These are phyloP conservation scores for Phytophthora sansomeana DNA, from an alignment of 352 stramenopile species.

Conservation along the genomic window DNA sequence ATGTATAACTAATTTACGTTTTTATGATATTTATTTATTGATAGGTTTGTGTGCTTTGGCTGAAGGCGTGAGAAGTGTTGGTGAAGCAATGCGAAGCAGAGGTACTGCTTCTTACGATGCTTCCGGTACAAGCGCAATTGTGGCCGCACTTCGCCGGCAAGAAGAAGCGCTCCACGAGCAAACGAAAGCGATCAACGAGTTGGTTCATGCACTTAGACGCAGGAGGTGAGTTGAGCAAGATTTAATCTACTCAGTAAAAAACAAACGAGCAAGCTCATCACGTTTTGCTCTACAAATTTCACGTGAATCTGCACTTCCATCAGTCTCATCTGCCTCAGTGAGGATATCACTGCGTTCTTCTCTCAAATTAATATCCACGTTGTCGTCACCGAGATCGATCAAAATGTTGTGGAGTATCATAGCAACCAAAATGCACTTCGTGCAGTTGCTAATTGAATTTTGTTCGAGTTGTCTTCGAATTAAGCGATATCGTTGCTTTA, in stretches of 20 bases:
- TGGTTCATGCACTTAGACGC: not conserved
- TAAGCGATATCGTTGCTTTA: conserved; percentile 5
- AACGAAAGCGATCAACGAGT: not conserved
- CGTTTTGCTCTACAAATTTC: not conserved
- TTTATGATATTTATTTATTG: not conserved
- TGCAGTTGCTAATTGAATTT: conserved; percentile 1
- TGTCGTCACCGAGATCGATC: not conserved
- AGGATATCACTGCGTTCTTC: not conserved
- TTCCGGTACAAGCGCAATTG: not conserved
- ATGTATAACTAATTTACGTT: not conserved
- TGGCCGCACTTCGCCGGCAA: conserved; percentile 1
- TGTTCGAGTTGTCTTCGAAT: conserved; percentile 4
- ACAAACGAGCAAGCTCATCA: not conserved
- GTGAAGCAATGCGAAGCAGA: conserved; percentile 2
- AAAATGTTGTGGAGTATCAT: conserved; percentile 5
- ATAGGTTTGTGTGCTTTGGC: conserved; percentile 4
- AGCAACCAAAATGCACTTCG: conserved; percentile 1
- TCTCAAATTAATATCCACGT: not conserved
- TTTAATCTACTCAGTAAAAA: not conserved
- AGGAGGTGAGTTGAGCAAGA: not conserved
- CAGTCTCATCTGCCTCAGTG: not conserved
- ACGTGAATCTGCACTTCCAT: not conserved
- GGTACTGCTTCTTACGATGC: not conserved
- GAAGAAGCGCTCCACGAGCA: conserved; percentile 2
- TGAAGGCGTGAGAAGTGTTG: not conserved